A percentile compares a stretch with the other conserved stretches of the same genome.
These are phyloP conservation scores for Mycena sp. DNA, from an alignment of 1,284 basidiomycete species.

Conservation along the genomic window DNA sequence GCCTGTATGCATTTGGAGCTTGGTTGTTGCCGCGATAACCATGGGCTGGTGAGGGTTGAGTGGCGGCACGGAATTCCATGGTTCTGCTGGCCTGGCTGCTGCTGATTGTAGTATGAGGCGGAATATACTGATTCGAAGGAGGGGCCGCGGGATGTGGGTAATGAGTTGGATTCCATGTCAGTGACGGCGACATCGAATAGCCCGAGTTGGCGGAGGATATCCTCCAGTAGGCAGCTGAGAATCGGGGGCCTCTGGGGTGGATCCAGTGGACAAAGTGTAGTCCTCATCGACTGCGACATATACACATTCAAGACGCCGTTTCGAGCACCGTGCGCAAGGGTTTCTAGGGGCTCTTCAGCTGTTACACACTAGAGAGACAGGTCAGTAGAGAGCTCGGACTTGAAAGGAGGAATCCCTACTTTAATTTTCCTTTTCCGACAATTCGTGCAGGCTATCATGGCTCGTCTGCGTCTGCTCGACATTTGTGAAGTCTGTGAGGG, in stretches of 20 bases:
- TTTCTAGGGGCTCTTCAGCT: conserved; percentile 28
- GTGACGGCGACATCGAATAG: no score
- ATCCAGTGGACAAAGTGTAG: background rate
- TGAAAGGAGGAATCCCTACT: conserved; percentile 39
- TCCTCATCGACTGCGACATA: conserved; percentile 36
- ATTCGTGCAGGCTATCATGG: conserved; percentile 59
- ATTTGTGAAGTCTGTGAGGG: conserved; percentile 9
- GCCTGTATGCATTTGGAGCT: no score
- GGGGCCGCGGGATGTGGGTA: no score
- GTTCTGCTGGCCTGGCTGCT: no score
- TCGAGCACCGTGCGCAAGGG: conserved; percentile 36
- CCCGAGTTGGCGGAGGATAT: background rate
- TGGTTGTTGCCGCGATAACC: no score
- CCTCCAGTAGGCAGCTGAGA: background rate
- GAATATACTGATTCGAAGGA: no score
- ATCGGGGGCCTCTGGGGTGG: conserved; percentile 11
- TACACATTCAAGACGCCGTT: conserved; percentile 35
- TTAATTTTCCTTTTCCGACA: conserved; percentile 66
- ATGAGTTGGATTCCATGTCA: no score
- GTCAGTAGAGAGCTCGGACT: conserved; percentile 1
- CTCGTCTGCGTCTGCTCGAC: conserved; percentile 46
- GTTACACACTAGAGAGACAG: conserved; percentile 17
- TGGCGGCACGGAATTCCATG: no score
- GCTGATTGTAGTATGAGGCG: no score
- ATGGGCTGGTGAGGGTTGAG: no score